Percentiles rank a stretch among this genome's conserved stretches.
These are phyloP conservation scores for Bacidia rubella DNA, from an alignment of 495 filamentous ascomycete genomes.

Conservation along the genomic window DNA sequence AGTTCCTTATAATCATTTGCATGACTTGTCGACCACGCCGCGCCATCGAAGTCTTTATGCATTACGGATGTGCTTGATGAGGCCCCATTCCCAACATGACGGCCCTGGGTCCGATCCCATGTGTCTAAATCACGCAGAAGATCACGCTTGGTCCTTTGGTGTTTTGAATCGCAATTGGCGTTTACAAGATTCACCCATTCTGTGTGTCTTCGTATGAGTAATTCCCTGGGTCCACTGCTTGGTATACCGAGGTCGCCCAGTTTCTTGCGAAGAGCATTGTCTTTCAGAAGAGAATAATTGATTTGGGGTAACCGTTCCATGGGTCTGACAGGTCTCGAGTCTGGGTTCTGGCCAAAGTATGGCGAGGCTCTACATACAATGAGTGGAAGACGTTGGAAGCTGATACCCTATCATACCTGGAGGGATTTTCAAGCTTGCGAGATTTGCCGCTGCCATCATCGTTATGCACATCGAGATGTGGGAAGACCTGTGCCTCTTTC, in stretches of 20 bases:
- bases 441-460: background rate
- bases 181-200: conserved; percentile 97
- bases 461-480: conserved; percentile 56
- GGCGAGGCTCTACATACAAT: conserved; percentile 3
- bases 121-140: conserved; percentile 62
- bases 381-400: background rate
- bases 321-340: conserved; percentile 18
- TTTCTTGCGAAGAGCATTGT: conserved; percentile 62
- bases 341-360: background rate
- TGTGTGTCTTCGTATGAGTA: conserved; percentile 66
- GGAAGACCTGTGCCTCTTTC: conserved; percentile 58
- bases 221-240: conserved; percentile 43
- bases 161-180: conserved; percentile 77
- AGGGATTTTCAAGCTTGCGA: background rate
- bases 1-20: conserved; percentile 58
- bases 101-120: conserved; percentile 68
- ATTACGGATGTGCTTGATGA: conserved; percentile 34
- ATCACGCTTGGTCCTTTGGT: conserved; percentile 54
- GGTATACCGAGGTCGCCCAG: conserved; percentile 73
- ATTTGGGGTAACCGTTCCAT: conserved; percentile 57
- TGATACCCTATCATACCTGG: background rate
- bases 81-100: conserved; percentile 10
- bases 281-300: conserved; percentile 70
- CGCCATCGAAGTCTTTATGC: conserved; percentile 72
- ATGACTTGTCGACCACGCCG: conserved; percentile 61